A percentile compares a stretch with the other conserved stretches of the same genome.
Evolutionary conservation across 306 rosid species (phyloP).

Genomic region (Rosa chinensis): DNA sequence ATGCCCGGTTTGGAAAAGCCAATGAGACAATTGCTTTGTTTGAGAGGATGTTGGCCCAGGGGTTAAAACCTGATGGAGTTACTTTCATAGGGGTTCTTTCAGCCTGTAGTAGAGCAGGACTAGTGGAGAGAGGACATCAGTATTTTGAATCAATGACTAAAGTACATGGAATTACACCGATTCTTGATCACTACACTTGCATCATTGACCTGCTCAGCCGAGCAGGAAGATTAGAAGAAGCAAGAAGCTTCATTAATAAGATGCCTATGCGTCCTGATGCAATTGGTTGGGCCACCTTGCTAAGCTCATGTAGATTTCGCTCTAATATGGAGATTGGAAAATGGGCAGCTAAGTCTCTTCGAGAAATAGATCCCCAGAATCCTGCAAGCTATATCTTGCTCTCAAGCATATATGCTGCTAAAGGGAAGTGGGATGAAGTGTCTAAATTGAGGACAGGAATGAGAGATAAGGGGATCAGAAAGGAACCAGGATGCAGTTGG

Average conservation of each 20-base stretch:
- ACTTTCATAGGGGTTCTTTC: slow-evolving; percentile 92
- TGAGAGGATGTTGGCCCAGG: slow-evolving; percentile 64
- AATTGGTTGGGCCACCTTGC: slow-evolving; percentile 86
- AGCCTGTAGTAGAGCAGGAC: slow-evolving; percentile 91
- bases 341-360: slow-evolving; percentile 87
- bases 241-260: slow-evolving; percentile 55
- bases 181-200: slow-evolving; percentile 80
- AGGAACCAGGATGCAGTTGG: slow-evolving; percentile 97
- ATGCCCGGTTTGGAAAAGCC: slow-evolving; percentile 79
- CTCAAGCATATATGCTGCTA: slow-evolving; percentile 78
- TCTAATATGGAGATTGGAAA: slow-evolving; percentile 70
- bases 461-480: slow-evolving; percentile 76
- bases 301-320: slow-evolving; percentile 77
- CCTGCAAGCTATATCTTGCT: slow-evolving; percentile 83
- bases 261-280: slow-evolving; percentile 84
- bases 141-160: slow-evolving; percentile 66
- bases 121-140: slow-evolving; percentile 71
- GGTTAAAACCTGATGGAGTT: slow-evolving; percentile 75
- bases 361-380: slow-evolving; percentile 79
- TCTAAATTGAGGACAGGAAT: slow-evolving; percentile 76
- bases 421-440: slow-evolving; percentile 81
- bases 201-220: slow-evolving; percentile 87
- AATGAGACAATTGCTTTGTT: slow-evolving; percentile 64
- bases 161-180: slow-evolving; percentile 65
- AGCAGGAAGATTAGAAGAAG: slow-evolving; percentile 86